phyloP scores from a whole-genome alignment of 306 rosid genomes.

The Prunus kanzakura region DNA sequence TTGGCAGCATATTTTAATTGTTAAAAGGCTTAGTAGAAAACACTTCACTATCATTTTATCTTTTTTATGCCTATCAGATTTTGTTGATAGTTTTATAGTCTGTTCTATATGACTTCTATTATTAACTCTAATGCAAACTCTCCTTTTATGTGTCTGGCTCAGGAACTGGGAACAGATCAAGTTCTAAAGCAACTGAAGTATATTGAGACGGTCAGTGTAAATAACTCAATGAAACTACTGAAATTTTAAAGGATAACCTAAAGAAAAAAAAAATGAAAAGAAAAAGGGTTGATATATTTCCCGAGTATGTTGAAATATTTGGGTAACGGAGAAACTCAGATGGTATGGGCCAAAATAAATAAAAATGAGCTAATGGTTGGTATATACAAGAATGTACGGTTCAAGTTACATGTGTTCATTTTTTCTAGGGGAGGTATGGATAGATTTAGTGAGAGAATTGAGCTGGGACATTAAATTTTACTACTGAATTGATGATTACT shows the following conservation, averaged over 20 bases:
- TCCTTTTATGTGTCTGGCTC: constrained; percentile 25
- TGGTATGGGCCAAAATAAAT: background rate
- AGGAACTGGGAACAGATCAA: constrained; percentile 79
- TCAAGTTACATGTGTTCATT: background rate
- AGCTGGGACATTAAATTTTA: background rate
- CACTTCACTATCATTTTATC: background rate
- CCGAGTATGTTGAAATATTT: background rate
- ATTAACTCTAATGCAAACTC: background rate
- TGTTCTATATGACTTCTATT: background rate
- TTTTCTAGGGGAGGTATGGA: background rate
- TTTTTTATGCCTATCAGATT: background rate
- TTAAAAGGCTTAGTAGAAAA: background rate
- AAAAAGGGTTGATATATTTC: background rate
- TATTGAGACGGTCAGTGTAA: constrained; percentile 58
- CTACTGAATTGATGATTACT: background rate
- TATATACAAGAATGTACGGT: background rate
- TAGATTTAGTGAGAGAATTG: background rate
- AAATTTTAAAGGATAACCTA: background rate
- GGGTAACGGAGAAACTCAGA: background rate
- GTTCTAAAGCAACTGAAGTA: constrained; percentile 77
- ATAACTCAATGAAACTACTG: background rate
- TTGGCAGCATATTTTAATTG: background rate
- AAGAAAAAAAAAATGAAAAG: background rate
- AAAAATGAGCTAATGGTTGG: background rate
- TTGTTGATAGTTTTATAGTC: background rate